phyloP scores from a whole-genome alignment of 306 rosid species.

The Pachyrhizus erosus region DNA sequence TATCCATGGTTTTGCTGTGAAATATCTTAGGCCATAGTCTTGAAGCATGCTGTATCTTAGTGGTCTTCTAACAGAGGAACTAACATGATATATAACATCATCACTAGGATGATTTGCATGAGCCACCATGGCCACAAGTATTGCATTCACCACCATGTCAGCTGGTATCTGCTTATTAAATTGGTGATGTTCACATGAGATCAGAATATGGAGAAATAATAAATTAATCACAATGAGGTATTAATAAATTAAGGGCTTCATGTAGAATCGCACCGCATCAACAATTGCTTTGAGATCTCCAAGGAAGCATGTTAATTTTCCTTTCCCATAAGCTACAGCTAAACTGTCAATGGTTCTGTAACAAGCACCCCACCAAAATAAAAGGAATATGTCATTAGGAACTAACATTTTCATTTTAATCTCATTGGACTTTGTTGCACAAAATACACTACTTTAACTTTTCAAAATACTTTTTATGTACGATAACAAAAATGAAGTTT shows the following conservation, averaged over 20 bases:
- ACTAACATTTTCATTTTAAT: too few species aligned
- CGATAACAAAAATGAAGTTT: neutral
- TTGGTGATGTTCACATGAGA: neutral
- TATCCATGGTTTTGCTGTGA: constrained; percentile 79
- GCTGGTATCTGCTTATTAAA: constrained; percentile 74
- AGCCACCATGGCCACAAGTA: constrained; percentile 64
- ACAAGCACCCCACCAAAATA: constrained; percentile 11
- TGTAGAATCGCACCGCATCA: constrained; percentile 64
- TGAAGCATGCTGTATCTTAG: constrained; percentile 44
- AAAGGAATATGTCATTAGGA: neutral
- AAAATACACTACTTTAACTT: constrained; percentile 16
- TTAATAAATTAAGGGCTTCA: neutral
- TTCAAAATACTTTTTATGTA: neutral
- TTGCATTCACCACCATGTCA: constrained; percentile 90
- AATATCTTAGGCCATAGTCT: constrained; percentile 59
- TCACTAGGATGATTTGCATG: constrained; percentile 53
- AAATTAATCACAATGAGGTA: neutral
- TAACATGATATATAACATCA: constrained; percentile 64
- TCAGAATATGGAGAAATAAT: neutral
- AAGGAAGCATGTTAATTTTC: constrained; percentile 67
- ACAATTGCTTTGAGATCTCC: constrained; percentile 55
- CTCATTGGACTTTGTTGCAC: too few species aligned
- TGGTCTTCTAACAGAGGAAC: constrained; percentile 72
- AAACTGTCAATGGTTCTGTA: constrained; percentile 88
- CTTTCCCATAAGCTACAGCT: constrained; percentile 83